These are phyloP conservation scores for Pelargonium cotyledonis DNA, from an alignment of 441 rosid species.

Conservation along the genomic window DNA sequence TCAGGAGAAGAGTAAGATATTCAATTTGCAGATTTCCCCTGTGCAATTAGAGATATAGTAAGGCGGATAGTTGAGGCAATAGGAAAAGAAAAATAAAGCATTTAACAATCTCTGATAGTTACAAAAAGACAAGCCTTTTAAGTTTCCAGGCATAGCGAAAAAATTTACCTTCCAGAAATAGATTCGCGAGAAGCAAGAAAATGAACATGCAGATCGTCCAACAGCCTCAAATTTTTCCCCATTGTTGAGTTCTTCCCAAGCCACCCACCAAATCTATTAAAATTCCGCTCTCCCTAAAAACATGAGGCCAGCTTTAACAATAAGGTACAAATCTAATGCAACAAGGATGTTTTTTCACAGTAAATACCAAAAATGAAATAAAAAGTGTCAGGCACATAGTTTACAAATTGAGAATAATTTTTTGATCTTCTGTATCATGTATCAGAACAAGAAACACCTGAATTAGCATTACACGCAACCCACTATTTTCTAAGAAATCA, in stretches of 20 bases:
- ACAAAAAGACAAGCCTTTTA: not conserved
- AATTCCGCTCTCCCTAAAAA: constrained; percentile 88
- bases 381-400: not conserved
- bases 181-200: constrained; percentile 90
- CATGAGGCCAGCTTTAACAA: constrained; percentile 12
- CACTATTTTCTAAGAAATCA: not conserved
- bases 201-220: constrained; percentile 93
- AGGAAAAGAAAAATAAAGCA: not conserved
- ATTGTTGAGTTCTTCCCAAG: constrained; percentile 92
- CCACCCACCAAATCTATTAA: constrained; percentile 96
- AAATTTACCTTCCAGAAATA: constrained; percentile 62
- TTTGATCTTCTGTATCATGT: not conserved
- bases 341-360: not conserved
- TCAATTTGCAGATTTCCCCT: constrained; percentile 83
- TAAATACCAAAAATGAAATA: not conserved
- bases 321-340: constrained; percentile 13
- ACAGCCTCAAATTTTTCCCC: constrained; percentile 76
- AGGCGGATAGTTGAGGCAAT: constrained; percentile 10
- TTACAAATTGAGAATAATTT: not conserved
- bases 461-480: not conserved
- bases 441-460: not conserved
- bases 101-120: not conserved
- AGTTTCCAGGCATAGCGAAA: not conserved
- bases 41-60: constrained; percentile 22
- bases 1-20: constrained; percentile 56